These are phyloP conservation scores for Aspergillus incahuasiensis DNA, from an alignment of 495 filamentous ascomycete genomes.

Conservation along the genomic window DNA sequence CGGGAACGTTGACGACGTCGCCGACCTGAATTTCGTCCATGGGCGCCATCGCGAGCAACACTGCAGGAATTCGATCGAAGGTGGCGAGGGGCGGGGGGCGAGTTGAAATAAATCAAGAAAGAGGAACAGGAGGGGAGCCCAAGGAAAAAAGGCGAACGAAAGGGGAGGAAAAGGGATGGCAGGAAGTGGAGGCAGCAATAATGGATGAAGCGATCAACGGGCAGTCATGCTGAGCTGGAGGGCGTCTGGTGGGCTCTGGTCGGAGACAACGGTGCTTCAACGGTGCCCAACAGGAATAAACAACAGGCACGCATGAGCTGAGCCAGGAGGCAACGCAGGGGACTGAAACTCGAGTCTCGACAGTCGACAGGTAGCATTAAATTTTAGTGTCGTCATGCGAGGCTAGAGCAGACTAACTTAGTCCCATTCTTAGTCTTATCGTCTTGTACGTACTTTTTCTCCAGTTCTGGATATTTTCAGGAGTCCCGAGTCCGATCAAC, in stretches of 20 bases:
- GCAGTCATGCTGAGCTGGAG: constrained; percentile 2
- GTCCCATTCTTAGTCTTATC: background rate
- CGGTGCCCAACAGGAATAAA: constrained; percentile 3
- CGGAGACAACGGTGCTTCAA: background rate
- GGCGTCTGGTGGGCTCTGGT: background rate
- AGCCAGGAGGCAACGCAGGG: constrained; percentile 1
- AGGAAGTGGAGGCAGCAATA: constrained; percentile 5
- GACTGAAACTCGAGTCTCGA: constrained; percentile 1
- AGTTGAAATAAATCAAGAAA: constrained; percentile 2
- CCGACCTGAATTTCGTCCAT: constrained; percentile 67
- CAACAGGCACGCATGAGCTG: constrained; percentile 1
- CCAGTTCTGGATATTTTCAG: background rate
- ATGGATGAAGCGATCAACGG: background rate
- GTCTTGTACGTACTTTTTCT: background rate
- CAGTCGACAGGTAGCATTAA: background rate
- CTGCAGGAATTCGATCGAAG: background rate
- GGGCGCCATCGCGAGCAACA: constrained; percentile 29
- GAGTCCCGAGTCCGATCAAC: constrained; percentile 5
- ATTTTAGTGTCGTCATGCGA: constrained; percentile 6
- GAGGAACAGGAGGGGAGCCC: background rate
- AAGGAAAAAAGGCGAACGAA: constrained; percentile 7
- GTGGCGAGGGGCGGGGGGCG: constrained; percentile 7
- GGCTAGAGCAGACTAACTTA: background rate
- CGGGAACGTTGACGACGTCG: constrained; percentile 89
- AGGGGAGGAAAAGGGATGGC: constrained; percentile 12